Evolutionary conservation across 1,284 basidiomycete species (phyloP).

Genomic region (Phaffia rhodozyma): DNA sequence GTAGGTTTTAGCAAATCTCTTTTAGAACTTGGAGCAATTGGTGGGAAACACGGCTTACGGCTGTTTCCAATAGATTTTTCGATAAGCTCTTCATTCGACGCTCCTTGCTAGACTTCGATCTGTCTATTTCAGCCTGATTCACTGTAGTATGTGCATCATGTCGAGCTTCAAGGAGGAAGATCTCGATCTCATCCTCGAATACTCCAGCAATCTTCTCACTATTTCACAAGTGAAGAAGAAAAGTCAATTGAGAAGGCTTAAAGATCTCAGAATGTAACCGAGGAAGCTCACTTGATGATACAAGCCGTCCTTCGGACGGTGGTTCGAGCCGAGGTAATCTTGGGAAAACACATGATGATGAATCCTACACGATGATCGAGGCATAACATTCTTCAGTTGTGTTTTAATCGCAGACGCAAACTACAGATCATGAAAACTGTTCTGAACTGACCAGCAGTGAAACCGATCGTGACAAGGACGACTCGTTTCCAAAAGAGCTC

Average conservation of each 20-base stretch:
- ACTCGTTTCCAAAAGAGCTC: conserved; percentile 42
- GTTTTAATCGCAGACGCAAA: background rate
- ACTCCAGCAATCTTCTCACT: conserved; percentile 29
- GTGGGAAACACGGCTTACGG: background rate
- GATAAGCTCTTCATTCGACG: background rate
- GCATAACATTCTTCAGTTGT: conserved; percentile 19
- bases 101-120: background rate
- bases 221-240: conserved; percentile 17
- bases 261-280: too few relatives aligned
- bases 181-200: conserved; percentile 28
- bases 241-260: background rate
- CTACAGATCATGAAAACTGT: background rate
- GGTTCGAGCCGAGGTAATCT: conserved; percentile 27
- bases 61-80: background rate
- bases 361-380: conserved; percentile 26
- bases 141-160: background rate
- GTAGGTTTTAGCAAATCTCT: too few relatives aligned
- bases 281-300: conserved; percentile 3
- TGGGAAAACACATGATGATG: conserved; percentile 33
- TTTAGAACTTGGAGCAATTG: too few relatives aligned
- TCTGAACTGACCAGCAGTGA: conserved; percentile 5
- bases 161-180: conserved; percentile 26
- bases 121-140: background rate
- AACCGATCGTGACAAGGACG: conserved; percentile 34
- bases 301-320: conserved; percentile 26